A percentile compares a stretch with the other conserved stretches of the same genome.
phyloP scores from a whole-genome alignment of 2,329 filamentous ascomycete species.

The Colletotrichum cereale region DNA sequence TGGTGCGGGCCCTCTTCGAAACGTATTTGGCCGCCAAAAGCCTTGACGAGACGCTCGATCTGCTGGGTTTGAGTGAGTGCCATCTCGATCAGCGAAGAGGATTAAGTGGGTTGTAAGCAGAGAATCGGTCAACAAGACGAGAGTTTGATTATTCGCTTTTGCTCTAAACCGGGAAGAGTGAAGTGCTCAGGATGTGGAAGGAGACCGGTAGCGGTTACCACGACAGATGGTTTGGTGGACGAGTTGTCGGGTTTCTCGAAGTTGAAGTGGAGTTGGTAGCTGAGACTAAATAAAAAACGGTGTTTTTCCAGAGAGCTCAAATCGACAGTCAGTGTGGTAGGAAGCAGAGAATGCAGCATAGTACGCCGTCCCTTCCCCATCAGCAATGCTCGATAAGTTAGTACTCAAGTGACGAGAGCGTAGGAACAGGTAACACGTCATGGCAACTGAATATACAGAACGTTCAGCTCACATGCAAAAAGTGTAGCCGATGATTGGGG shows the following conservation, averaged over 20 bases:
- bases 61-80: background rate
- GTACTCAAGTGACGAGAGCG: background rate
- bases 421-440: background rate
- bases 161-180: background rate
- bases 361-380: background rate
- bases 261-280: background rate
- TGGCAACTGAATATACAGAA: background rate
- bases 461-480: background rate
- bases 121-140: too few relatives aligned
- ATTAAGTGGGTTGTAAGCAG: too few relatives aligned
- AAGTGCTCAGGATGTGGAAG: background rate
- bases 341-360: background rate
- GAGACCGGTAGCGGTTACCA: too few relatives aligned
- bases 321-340: too few relatives aligned
- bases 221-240: background rate
- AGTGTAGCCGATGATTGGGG: background rate
- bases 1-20: conserved; percentile 15
- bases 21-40: conserved; percentile 1
- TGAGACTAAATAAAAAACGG: background rate
- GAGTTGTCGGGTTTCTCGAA: background rate
- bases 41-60: conserved; percentile 5
- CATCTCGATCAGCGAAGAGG: background rate
- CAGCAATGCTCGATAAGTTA: background rate
- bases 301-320: background rate
- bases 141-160: background rate